Base-by-base conservation (phyloP, 306 rosid species). In the Benincasa hispida region DNA sequence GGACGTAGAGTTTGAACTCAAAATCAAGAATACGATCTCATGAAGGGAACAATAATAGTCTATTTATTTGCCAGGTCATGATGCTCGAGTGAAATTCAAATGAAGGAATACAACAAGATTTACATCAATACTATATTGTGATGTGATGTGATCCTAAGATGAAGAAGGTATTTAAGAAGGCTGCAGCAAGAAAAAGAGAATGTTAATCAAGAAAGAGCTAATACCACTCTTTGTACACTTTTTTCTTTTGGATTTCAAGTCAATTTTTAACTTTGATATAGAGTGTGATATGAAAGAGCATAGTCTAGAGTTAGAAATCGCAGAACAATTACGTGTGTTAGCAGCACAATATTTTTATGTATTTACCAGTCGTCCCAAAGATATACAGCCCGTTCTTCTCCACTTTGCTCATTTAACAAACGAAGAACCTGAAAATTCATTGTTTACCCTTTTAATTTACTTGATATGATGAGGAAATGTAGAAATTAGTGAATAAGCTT, bases 321-420 rank as follows among this genome's bases (percentile, higher is more conserved):
- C 25, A 53, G 11, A 6, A 41, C 30, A 53, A 24, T 18, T 65
- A 19, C 21, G 15, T 35, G 42, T 7, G 27, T 72, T 47, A 68
- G 56, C 76, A 74, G 55, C 76, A 75, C 81, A 72, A 74, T 27
- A 63, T 59, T 75, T 75, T 55, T 54, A 78, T 66, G 41, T 76
- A 39, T 82, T 82, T 86, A 90, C 98, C 98, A 93, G 81, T 88
- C 97, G 75, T 89, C 94, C 78, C 81, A 58, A 85, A 93, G 83
- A 86, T 82, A 79, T 37, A 81, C 90, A 58, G 85, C 86, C 42
- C 83, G 79, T 85, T 91, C 97, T 81, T 85, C 92, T 76, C 97
- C 98, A 21, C 78, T 86, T 63, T 82, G 83, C 86, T 93, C 98
- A 79, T 90, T 84, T 78, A 91, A 85, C 85, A 93, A 78, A 42